Percentiles rank a stretch among this genome's conserved stretches.
Conservation (phyloP, 2,329 filamentous ascomycete genomes). For the Leptographium flavum region DNA sequence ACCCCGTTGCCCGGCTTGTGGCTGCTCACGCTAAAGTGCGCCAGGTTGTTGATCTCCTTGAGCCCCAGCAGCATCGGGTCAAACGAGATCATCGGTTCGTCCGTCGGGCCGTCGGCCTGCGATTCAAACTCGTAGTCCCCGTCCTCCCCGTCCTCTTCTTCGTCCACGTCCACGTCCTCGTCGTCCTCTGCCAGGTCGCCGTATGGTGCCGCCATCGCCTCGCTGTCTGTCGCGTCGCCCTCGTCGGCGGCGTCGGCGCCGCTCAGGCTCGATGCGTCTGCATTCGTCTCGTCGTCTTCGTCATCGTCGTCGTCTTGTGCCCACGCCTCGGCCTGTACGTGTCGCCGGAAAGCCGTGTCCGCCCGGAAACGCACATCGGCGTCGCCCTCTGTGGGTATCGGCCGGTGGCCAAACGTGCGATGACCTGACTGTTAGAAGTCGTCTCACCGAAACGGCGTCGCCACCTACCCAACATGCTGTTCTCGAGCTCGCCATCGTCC, state of each 20-base stretch:
- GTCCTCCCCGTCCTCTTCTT: constrained; percentile 3
- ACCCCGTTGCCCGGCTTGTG: constrained; percentile 71
- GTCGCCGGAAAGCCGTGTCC: neutral
- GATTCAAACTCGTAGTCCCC: constrained; percentile 6
- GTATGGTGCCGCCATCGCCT: constrained; percentile 9
- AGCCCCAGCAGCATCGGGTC: constrained; percentile 43
- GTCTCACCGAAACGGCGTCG: neutral
- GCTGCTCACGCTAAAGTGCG: constrained; percentile 69
- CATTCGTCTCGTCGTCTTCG: too few species aligned
- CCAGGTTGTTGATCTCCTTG: constrained; percentile 75
- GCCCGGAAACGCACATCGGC: too few species aligned
- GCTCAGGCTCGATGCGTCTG: too few species aligned
- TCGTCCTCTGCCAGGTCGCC: constrained; percentile 8
- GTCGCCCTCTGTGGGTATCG: too few species aligned
- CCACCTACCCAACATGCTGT: neutral
- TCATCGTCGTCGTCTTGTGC: neutral
- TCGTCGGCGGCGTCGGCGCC: constrained; percentile 2
- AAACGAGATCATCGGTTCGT: constrained; percentile 20
- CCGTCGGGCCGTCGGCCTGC: constrained; percentile 1
- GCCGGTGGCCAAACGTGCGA: too few species aligned
- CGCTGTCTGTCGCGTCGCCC: constrained; percentile 10
- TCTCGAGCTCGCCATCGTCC: neutral
- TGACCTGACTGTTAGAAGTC: too few species aligned
- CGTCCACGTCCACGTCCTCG: constrained; percentile 5
- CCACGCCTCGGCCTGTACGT: neutral